Conservation (phyloP, 2,329 filamentous ascomycete species). For the Fusarium praegraminearum region DNA sequence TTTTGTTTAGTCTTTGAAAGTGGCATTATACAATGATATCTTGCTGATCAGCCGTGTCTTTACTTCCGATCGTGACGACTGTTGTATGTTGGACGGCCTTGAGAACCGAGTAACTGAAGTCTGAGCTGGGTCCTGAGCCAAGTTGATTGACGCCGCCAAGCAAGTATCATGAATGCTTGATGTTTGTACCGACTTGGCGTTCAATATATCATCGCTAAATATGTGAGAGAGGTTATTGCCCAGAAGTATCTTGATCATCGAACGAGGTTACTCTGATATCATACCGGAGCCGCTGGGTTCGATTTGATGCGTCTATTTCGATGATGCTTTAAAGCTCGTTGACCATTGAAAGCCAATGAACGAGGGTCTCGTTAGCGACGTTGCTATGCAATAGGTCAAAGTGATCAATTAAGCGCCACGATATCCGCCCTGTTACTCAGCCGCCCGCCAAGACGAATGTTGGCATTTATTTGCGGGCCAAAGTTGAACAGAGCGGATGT, state of each 20-base stretch:
- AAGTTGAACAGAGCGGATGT: neutral
- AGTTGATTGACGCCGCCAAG: neutral
- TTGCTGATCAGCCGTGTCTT: neutral
- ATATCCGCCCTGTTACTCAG: conserved; percentile 22
- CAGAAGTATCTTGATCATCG: neutral
- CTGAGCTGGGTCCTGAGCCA: neutral
- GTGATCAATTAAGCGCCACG: conserved; percentile 38
- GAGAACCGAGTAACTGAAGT: neutral
- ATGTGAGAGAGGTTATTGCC: neutral
- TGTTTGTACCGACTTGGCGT: neutral
- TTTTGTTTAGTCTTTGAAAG: too few species aligned
- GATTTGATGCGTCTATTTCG: conserved; percentile 3
- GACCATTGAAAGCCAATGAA: conserved; percentile 24
- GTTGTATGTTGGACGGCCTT: neutral
- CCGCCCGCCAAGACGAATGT: conserved; percentile 14
- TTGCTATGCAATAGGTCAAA: conserved; percentile 9
- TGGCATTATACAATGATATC: neutral
- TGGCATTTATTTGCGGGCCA: conserved; percentile 5
- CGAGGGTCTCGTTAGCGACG: conserved; percentile 20
- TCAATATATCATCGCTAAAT: neutral
- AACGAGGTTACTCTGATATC: neutral
- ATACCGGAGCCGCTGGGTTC: conserved; percentile 12
- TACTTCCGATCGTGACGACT: neutral
- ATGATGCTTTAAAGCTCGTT: neutral
- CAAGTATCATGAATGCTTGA: neutral